Percentiles rank a stretch among this genome's conserved stretches.
Conservation (phyloP, 2,329 filamentous ascomycete species). For the Stachybotrys elegans region DNA sequence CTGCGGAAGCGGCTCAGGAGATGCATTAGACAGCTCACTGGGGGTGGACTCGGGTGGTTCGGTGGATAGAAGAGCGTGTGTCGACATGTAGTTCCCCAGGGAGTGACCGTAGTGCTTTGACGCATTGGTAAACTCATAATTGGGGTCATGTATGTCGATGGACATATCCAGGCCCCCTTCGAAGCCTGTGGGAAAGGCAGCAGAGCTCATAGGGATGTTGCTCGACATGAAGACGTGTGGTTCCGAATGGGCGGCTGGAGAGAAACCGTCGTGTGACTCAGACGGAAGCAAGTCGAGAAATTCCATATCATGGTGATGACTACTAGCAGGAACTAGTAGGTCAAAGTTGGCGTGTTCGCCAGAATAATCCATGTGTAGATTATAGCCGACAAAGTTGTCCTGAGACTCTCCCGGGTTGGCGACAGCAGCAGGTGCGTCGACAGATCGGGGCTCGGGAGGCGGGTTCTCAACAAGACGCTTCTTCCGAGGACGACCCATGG, state of each 20-base stretch:
- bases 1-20: slow-evolving; percentile 9
- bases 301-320: background rate
- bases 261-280: background rate
- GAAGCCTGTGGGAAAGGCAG: slow-evolving; percentile 11
- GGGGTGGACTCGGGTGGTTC: slow-evolving; percentile 14
- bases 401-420: too few relatives aligned
- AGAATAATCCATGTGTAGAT: background rate
- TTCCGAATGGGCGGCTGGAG: background rate
- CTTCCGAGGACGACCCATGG: slow-evolving; percentile 61
- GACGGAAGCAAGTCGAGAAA: slow-evolving; percentile 1
- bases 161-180: slow-evolving; percentile 19
- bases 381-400: background rate
- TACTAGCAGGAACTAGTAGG: background rate
- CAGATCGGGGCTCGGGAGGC: background rate
- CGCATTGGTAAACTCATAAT: slow-evolving; percentile 16
- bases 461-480: slow-evolving; percentile 33
- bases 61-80: slow-evolving; percentile 13
- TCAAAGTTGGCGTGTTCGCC: background rate
- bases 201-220: slow-evolving; percentile 6
- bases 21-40: slow-evolving; percentile 17
- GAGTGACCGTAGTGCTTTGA: slow-evolving; percentile 23
- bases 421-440: background rate
- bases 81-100: slow-evolving; percentile 18
- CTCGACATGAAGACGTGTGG: slow-evolving; percentile 9
- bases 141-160: slow-evolving; percentile 27